Base-by-base conservation (phyloP, 2,329 filamentous ascomycete genomes). In the Xylaria sp. region DNA sequence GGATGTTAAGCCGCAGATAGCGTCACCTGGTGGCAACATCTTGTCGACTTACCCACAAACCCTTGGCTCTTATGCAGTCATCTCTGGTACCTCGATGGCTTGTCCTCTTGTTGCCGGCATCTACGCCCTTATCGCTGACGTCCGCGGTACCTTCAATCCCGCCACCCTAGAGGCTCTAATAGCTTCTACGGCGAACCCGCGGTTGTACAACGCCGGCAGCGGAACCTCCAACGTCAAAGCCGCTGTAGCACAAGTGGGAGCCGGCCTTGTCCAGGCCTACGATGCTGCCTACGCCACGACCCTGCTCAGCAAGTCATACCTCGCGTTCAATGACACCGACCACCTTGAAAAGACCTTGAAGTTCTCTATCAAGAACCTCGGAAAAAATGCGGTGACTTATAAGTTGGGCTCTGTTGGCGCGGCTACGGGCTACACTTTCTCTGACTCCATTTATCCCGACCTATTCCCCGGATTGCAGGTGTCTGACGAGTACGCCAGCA, bases 291-390 rank as follows among this genome's bases (percentile, higher is more conserved):
- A 85, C 71, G 80, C 85, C 18, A 86, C 82, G 2, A 84, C 84
- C 2, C 73, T 86, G 13, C 79, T 90, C 23, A 84, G 83, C 72
- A 83, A 82, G 10, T 85, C 85, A n/a, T 86, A 84, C 75, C 78
- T 91, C 15, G 83, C 86, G 3, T 90, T 90, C 79, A 90, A 91
- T 75, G 89, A 91, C 76, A 89, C 87, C 0, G 85, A 87, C 70
- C 76, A 90, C 80, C 84, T 89, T 69, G 76, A 76, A 53, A 76
- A 80, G 12, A 80, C 79, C 2, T 79, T 83, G 50, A 83, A 83
- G 70, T 88, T 91, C 74, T 83, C 81, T 45, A 81, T 91, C 70
- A 82, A 78, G 72, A 91, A 91, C 80, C 80, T 80, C 5, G 86
- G 84, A 53, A 77, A 77, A 18, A 79, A 81, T 28, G 76, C 80